These are phyloP conservation scores for Solanum sejunctum DNA, from an alignment of 257 asterid species.

Conservation along the genomic window DNA sequence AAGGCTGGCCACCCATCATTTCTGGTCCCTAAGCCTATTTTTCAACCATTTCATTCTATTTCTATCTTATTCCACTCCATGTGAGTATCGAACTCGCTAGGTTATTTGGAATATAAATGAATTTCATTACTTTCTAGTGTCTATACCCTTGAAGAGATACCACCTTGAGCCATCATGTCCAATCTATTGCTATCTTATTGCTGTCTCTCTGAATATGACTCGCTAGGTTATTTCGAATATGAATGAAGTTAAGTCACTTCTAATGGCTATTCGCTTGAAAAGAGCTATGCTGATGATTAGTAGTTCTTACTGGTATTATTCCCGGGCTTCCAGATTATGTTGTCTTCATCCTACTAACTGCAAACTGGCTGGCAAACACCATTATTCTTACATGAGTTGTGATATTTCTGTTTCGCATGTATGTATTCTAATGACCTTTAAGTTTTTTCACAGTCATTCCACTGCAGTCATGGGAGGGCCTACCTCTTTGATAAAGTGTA, in stretches of 20 bases:
- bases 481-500: conserved; percentile 72
- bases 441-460: conserved; percentile 48
- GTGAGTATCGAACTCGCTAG: background rate
- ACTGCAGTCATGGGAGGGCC: conserved; percentile 68
- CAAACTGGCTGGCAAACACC: background rate
- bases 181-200: background rate
- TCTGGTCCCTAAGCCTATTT: background rate
- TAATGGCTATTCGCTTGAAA: background rate
- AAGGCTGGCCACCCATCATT: background rate
- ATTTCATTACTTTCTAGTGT: background rate
- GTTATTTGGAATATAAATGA: background rate
- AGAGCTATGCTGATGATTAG: background rate
- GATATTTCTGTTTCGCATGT: background rate
- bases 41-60: background rate
- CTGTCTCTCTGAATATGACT: background rate
- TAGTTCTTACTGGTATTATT: background rate
- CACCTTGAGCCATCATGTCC: background rate
- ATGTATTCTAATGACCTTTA: conserved; percentile 16
- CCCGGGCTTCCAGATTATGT: background rate
- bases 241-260: background rate
- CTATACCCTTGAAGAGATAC: background rate
- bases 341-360: background rate
- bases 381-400: background rate
- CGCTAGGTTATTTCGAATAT: background rate
- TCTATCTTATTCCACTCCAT: background rate